Base-by-base conservation (phyloP, 1,284 basidiomycete genomes). In the Ustilago crameri region DNA sequence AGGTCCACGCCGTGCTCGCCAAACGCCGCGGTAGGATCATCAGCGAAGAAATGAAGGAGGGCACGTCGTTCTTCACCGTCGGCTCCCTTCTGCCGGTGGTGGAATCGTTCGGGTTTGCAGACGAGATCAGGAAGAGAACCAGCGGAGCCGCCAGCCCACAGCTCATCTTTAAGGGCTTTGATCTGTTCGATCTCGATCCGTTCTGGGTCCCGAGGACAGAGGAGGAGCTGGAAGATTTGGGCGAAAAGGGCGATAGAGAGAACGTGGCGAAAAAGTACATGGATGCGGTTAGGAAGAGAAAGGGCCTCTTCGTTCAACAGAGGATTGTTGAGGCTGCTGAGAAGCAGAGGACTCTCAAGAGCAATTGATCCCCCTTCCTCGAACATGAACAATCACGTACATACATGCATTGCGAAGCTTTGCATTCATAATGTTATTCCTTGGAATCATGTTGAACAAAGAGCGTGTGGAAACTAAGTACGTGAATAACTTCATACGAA, bases 171-270 rank as follows among this genome's bases (percentile, higher is more conserved):
- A 91, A 90, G 83, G 95, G 95, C 87, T 83, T 80, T 55, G 78
- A 80, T 27, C 50, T 83, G 27, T 83, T 74, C 41, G 79, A 82
- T 53, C 54, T 79, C 75, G 94, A 98, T 86, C 96, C 96, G 3
- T 98, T 95, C 86, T 98, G 96, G 96, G 95, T 98, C 0, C 96
- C 96, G 0, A 93, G 93, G 9, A 98, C 96, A 0, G 92, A 96
- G 79, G 96, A 97, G 82, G 96, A 98, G 80, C 86, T 99, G 41
- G 96, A 98, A 84, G 95, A 98, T 83, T 86, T 98, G 9, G 96
- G 96, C 45, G 93, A 95, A 82, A 96, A 97, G 84, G 91, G 95
- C 2, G 96, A 98, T 82, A 87, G 92, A 50, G 89, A 90, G 20
- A 98, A 98, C 82, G 86, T 97, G n/a, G 95, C 95, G 0, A 95